Evolutionary conservation across 345 rosid species (phyloP).

Genomic region (Eucalyptus leucophloia): DNA sequence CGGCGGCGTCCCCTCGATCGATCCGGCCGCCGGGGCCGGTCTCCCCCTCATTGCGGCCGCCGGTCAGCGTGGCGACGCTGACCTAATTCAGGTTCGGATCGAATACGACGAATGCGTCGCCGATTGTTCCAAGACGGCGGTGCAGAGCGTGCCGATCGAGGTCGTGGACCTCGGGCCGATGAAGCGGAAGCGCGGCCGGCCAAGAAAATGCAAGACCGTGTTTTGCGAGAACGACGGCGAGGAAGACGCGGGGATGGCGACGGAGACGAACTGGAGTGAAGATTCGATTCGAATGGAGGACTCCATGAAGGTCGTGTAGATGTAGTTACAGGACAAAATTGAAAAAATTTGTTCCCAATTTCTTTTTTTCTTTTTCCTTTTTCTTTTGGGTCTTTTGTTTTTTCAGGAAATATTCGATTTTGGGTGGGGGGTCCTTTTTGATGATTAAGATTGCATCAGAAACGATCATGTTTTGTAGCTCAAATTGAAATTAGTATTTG

Average conservation of each 20-base stretch:
- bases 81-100: not conserved
- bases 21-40: not conserved
- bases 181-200: slow-evolving; percentile 63
- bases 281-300: not conserved
- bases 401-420: not conserved
- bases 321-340: not conserved
- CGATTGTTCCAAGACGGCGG: not conserved
- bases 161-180: not conserved
- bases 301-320: not conserved
- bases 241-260: not conserved
- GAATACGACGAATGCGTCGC: not conserved
- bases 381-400: not conserved
- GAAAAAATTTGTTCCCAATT: not conserved
- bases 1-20: not conserved
- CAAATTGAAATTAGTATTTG: not conserved
- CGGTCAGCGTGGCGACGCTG: not conserved
- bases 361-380: not conserved
- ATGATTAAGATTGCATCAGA: not conserved
- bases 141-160: not conserved
- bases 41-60: slow-evolving; percentile 21
- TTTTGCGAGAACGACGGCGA: not conserved
- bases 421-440: not conserved
- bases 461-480: not conserved
- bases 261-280: not conserved
- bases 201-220: slow-evolving; percentile 7